phyloP scores from a whole-genome alignment of 352 stramenopile genomes.

The Globisporangium cederbergense region DNA sequence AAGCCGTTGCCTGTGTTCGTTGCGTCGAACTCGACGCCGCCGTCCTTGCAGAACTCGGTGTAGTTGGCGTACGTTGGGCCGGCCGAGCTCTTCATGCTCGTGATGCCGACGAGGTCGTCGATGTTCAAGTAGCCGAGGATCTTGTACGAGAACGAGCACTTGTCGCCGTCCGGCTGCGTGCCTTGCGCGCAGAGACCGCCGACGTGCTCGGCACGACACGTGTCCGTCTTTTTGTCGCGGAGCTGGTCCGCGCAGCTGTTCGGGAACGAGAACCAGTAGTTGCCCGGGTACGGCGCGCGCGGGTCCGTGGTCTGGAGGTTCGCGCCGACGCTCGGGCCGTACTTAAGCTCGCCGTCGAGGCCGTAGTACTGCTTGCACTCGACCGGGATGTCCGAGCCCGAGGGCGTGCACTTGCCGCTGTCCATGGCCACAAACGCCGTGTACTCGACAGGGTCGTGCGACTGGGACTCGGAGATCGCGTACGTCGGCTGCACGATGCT shows the following conservation, averaged over 20 bases:
- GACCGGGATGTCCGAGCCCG: slow-evolving; percentile 27
- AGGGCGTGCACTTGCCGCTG: slow-evolving; percentile 49
- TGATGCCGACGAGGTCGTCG: slow-evolving; percentile 60
- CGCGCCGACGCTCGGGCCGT: slow-evolving; percentile 49
- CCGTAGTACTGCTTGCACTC: slow-evolving; percentile 50
- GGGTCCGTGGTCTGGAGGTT: slow-evolving; percentile 37
- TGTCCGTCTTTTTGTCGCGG: slow-evolving; percentile 43
- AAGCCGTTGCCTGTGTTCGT: slow-evolving; percentile 38
- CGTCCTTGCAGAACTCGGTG: slow-evolving; percentile 44
- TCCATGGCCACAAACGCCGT: slow-evolving; percentile 63
- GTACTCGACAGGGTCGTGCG: slow-evolving; percentile 40
- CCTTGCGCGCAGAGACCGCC: slow-evolving; percentile 42
- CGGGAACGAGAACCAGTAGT: slow-evolving; percentile 74
- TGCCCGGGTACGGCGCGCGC: slow-evolving; percentile 55
- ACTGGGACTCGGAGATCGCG: slow-evolving; percentile 46
- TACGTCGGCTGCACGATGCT: slow-evolving; percentile 23
- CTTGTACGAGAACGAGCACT: slow-evolving; percentile 58
- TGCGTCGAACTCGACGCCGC: slow-evolving; percentile 42
- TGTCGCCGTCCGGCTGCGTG: slow-evolving; percentile 39
- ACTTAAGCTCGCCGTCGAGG: slow-evolving; percentile 34
- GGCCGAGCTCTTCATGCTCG: slow-evolving; percentile 25
- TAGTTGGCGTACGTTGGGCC: slow-evolving; percentile 31
- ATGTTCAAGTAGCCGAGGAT: slow-evolving; percentile 56
- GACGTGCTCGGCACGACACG: slow-evolving; percentile 31
- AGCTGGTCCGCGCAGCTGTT: slow-evolving; percentile 45